Conservation (phyloP, 2,329 filamentous ascomycete species). For the Aspergillus sp. region DNA sequence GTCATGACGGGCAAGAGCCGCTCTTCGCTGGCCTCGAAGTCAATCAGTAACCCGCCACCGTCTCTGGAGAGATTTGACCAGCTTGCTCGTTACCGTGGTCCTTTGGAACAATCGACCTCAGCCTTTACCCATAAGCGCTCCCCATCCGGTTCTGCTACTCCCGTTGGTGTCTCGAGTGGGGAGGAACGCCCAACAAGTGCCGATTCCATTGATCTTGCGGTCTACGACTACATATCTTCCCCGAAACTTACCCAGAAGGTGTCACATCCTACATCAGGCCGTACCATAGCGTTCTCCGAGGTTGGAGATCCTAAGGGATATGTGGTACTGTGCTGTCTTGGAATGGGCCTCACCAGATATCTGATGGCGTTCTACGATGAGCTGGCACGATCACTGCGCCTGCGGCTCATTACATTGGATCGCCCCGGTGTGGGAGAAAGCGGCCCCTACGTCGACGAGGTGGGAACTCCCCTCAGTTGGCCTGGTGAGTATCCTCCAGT, state of each 20-base stretch:
- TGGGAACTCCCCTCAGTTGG: slow-evolving; percentile 88
- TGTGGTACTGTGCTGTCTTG: slow-evolving; percentile 93
- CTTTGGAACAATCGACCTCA: slow-evolving; percentile 32
- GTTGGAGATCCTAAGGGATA: slow-evolving; percentile 90
- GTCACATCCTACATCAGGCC: slow-evolving; percentile 78
- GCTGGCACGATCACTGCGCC: slow-evolving; percentile 79
- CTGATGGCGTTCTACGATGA: slow-evolving; percentile 98
- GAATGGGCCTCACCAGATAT: slow-evolving; percentile 95
- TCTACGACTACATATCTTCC: slow-evolving; percentile 80
- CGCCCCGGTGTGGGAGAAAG: slow-evolving; percentile 92
- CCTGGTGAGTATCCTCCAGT: slow-evolving; percentile 64
- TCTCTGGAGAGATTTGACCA: slow-evolving; percentile 36
- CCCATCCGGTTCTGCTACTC: slow-evolving; percentile 41
- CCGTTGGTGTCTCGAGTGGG: slow-evolving; percentile 50
- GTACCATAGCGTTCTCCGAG: slow-evolving; percentile 92
- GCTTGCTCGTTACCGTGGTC: slow-evolving; percentile 29
- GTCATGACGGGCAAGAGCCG: slow-evolving; percentile 62
- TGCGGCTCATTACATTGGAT: slow-evolving; percentile 91
- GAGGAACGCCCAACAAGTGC: slow-evolving; percentile 76
- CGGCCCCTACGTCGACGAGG: slow-evolving; percentile 77
- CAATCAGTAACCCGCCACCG: slow-evolving; percentile 30
- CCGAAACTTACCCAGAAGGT: slow-evolving; percentile 87
- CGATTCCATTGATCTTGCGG: slow-evolving; percentile 86
- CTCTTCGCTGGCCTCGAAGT: slow-evolving; percentile 31
- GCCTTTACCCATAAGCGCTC: slow-evolving; percentile 40